Percentiles rank a stretch among this genome's conserved stretches.
phyloP scores from a whole-genome alignment of 208 protist species.

The Acanthamoeba lugdunensis region DNA sequence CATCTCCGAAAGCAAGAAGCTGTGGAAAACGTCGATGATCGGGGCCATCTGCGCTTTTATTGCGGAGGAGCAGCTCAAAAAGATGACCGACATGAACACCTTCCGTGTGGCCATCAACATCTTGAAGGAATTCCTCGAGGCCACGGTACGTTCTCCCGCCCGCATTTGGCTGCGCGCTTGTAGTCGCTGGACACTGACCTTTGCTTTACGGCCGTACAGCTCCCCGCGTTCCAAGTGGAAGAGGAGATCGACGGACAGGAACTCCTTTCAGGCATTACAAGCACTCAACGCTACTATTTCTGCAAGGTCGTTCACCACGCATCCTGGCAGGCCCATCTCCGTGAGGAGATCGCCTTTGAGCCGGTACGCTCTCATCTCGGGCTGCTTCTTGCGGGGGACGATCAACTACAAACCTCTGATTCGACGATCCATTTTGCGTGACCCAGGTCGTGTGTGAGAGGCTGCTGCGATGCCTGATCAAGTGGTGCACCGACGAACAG shows the following conservation, averaged over 20 bases:
- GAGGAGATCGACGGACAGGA: constrained; percentile 60
- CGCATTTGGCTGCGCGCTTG: not conserved
- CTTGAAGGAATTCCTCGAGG: constrained; percentile 66
- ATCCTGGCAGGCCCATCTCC: constrained; percentile 38
- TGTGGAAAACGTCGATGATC: constrained; percentile 64
- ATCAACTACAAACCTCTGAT: not conserved
- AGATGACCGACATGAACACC: constrained; percentile 56
- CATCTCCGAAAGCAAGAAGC: constrained; percentile 59
- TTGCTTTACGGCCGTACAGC: not conserved
- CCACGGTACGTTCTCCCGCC: not conserved
- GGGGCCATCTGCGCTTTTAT: constrained; percentile 71
- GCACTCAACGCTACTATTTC: constrained; percentile 24
- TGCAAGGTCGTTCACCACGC: constrained; percentile 50
- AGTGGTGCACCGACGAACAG: constrained; percentile 60
- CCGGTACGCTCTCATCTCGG: not conserved
- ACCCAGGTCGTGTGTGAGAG: constrained; percentile 1
- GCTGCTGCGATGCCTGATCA: constrained; percentile 10
- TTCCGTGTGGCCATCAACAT: constrained; percentile 31
- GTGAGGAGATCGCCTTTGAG: constrained; percentile 52
- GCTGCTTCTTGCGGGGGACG: not conserved
- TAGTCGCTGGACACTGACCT: not conserved
- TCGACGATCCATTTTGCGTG: not conserved
- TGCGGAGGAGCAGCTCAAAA: constrained; percentile 33
- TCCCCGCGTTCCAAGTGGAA: constrained; percentile 11
- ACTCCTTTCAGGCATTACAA: constrained; percentile 5